These are phyloP conservation scores for Davidsoniella virescens DNA, from an alignment of 2,329 filamentous ascomycete genomes.

Conservation along the genomic window DNA sequence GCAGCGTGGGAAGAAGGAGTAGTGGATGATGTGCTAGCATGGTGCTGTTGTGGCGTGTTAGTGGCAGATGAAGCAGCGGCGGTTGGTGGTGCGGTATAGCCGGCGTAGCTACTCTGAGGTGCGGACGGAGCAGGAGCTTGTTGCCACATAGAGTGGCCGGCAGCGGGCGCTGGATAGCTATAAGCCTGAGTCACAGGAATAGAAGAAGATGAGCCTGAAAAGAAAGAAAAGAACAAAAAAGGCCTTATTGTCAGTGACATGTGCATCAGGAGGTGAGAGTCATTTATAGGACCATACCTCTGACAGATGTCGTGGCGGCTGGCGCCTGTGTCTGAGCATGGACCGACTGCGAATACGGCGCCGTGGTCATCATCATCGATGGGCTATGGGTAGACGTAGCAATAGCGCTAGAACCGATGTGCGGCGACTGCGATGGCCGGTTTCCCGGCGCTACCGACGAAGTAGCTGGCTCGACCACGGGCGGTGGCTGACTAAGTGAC, in stretches of 20 bases:
- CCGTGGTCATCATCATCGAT: constrained; percentile 49
- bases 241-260: constrained; percentile 25
- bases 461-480: constrained; percentile 10
- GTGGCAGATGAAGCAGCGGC: constrained; percentile 34
- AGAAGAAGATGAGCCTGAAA: constrained; percentile 19
- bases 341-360: constrained; percentile 52
- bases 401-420: constrained; percentile 37
- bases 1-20: not conserved
- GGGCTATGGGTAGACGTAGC: constrained; percentile 32
- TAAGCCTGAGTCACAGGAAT: constrained; percentile 39
- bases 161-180: constrained; percentile 42
- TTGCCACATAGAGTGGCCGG: constrained; percentile 38
- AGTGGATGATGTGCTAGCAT: not conserved
- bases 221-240: not conserved
- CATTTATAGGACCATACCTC: constrained; percentile 42
- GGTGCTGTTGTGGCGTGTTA: constrained; percentile 35
- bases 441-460: constrained; percentile 22
- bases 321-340: constrained; percentile 57
- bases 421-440: constrained; percentile 41
- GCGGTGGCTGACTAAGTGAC: constrained; percentile 29
- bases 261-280: constrained; percentile 24
- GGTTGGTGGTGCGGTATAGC: constrained; percentile 39
- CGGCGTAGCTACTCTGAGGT: constrained; percentile 37
- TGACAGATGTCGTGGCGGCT: constrained; percentile 55
- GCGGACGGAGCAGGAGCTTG: constrained; percentile 43